Evolutionary conservation across 345 rosid genomes (phyloP), one percentile per base, ranked within the genome.

Genomic region (Noccaea bulbosa): DNA sequence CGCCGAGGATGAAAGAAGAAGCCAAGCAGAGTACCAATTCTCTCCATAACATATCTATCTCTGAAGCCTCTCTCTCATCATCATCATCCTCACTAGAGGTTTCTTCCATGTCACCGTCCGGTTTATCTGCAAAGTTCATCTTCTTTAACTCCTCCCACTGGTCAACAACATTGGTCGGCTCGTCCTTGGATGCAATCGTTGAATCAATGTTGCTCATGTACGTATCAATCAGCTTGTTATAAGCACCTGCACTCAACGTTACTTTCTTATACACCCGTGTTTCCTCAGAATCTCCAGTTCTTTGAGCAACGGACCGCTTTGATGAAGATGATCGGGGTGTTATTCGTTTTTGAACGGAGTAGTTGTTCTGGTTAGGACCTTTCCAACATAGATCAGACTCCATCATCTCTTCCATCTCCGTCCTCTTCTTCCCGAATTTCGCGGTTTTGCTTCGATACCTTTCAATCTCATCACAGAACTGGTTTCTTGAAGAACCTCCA

Each of bases 11-110:
- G 84, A 83, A 87, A 33, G 85, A 74, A 27, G 97, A 87, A 68
- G 98, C 91, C 87, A 88, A 53, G 52, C 80, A 84, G 33, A 89
- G 75, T 54, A 88, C 92, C 98, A 94, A 88, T 78, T 94, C 98
- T 81, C 78, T 84, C 99, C 98, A 92, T 71, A 92, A 76, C 82
- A 88, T 80, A 35, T 92, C 96, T 30, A 54, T 75, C 72, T 89
- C 98, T 6, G 93, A 85, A n/a, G 65, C 50, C 65, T 94, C 89
- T 69, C 73, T 90, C 2, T 89, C 90, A 59, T 81, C 90, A 59
- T 81, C 90, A 59, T 81, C 89, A 69, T 83, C 81, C 1, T 69
- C 70, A 33, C 51, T 32, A 32, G 67, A 75, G 69, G 4, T 70
- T 62, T 49, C 55, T 56, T 84, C 86, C 10, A 15, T 74, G 70